Conservation (phyloP, 1,284 basidiomycete genomes). For the Tremellales sp. region DNA sequence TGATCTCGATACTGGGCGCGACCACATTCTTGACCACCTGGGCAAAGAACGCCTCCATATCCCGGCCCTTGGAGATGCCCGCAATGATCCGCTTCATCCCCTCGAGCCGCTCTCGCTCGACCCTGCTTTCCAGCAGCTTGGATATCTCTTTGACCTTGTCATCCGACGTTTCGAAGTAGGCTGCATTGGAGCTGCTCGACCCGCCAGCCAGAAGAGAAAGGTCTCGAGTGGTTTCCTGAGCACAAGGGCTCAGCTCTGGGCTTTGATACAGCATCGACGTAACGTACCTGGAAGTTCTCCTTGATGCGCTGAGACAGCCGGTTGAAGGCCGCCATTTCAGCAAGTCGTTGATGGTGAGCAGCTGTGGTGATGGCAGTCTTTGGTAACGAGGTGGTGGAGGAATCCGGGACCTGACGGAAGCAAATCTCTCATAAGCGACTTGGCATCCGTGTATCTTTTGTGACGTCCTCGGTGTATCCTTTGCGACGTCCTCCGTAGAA, state of each 20-base stretch:
- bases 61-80: conserved; percentile 87
- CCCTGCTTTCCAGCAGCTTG: conserved; percentile 77
- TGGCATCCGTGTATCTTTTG: too few species aligned
- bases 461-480: too few species aligned
- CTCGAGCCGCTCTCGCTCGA: conserved; percentile 83
- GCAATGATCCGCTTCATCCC: conserved; percentile 91
- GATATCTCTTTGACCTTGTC: conserved; percentile 58
- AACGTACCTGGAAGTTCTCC: conserved; percentile 47
- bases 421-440: too few species aligned
- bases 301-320: conserved; percentile 48
- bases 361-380: too few species aligned
- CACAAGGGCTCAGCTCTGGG: background rate
- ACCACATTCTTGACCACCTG: conserved; percentile 93
- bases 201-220: conserved; percentile 41
- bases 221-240: conserved; percentile 47
- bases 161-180: conserved; percentile 49
- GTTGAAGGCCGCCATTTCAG: conserved; percentile 42
- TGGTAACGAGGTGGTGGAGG: too few species aligned
- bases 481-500: too few species aligned
- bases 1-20: conserved; percentile 83
- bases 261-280: background rate
- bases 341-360: background rate
- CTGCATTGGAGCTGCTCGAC: conserved; percentile 26
- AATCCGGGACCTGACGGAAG: too few species aligned
- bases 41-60: conserved; percentile 87